Conservation (phyloP, 208 protist genomes). For the Willaertia magna region DNA sequence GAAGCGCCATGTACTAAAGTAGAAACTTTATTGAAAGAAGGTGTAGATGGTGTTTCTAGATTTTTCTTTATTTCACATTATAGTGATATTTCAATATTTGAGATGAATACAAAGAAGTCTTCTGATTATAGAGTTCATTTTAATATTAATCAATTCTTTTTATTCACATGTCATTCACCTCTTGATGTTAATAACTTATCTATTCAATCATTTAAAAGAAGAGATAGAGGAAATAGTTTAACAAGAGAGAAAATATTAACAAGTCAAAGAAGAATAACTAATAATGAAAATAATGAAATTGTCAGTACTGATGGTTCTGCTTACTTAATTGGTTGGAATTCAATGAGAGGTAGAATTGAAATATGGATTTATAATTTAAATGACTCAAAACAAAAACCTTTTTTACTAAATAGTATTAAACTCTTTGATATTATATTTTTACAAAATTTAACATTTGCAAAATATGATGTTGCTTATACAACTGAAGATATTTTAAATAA, state of each 20-base stretch:
- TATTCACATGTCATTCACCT: too few species aligned
- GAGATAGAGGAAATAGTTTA: background rate
- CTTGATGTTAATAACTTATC: too few species aligned
- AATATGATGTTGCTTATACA: too few species aligned
- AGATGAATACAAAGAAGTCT: background rate
- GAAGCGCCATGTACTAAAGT: background rate
- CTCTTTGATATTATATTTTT: background rate
- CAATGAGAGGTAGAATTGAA: background rate
- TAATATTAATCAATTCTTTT: background rate
- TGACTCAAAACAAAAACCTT: background rate
- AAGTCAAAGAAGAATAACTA: background rate
- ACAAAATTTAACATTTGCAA: background rate
- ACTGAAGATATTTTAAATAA: too few species aligned
- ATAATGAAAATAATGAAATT: background rate
- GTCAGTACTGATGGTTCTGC: background rate
- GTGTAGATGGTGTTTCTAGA: too few species aligned
- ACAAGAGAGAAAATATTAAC: background rate
- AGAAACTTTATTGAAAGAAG: too few species aligned
- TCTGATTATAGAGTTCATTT: background rate
- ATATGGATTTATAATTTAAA: background rate
- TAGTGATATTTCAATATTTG: background rate
- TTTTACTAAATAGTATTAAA: background rate
- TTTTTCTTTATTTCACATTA: background rate
- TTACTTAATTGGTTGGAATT: background rate
- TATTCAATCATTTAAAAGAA: background rate